Evolutionary conservation across 257 asterid species (phyloP), one percentile per base, ranked within the genome.

Genomic region (Primulina eburnea): DNA sequence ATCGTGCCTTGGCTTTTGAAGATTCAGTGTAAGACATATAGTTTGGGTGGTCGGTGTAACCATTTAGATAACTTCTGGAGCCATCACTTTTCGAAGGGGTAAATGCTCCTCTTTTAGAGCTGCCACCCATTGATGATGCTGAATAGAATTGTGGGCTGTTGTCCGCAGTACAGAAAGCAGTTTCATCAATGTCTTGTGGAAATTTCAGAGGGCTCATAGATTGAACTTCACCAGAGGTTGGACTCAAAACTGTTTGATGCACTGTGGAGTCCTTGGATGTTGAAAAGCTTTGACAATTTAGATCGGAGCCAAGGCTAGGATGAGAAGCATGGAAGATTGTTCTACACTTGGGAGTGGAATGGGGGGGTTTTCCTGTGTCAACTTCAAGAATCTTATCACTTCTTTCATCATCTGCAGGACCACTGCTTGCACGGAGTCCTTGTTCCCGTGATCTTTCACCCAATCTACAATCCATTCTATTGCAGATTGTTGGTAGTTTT

Each of bases 21-120:
- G 99, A 94, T 70, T 89, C 88, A 0, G 99, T 94, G 58, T 72
- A 82, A 2, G 98, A 62, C 99, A 94, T 94, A 69, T 94, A 94
- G 40, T 67, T 89, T 2, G 96, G 98, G 56, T 78, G 81, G 73
- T 91, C 97, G 0, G 93, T 77, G 78, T 75, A 87, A 10, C 86
- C 89, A 32, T 86, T 88, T 14, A 80, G 72, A 71, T 82, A 85
- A 80, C 96, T 89, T 65, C 88, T 78, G 0, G 96, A 75, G 3
- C 89, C 82, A 5, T 93, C 96, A 18, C 96, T 91, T 74, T 83
- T 88, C 0, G 95, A 71, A 1, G 96, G 97, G 2, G 98, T 92
- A 26, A 87, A 82, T 0, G 78, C 82, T 6, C 92, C 92, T 59
- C 79, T 86, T 35, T 28, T 84, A 0, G 82, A 73, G 55, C 81